Evolutionary conservation across 2,329 filamentous ascomycete genomes (phyloP).

Genomic region (Periconia digitata): DNA sequence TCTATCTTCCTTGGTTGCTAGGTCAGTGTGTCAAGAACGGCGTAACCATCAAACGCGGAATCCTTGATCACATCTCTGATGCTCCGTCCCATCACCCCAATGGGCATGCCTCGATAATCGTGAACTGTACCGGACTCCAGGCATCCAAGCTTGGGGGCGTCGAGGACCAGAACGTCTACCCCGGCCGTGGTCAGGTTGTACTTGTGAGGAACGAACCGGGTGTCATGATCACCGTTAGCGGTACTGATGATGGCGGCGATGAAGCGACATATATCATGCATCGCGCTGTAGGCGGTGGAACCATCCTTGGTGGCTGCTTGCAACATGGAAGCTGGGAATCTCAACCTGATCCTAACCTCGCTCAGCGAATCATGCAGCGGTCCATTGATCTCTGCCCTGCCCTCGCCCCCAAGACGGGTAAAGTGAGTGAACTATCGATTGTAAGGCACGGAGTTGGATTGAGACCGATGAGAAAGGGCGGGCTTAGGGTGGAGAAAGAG

Average conservation of each 20-base stretch:
- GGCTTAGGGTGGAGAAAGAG: slow-evolving; percentile 75
- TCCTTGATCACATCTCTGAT: slow-evolving; percentile 68
- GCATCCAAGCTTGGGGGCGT: slow-evolving; percentile 80
- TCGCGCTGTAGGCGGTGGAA: slow-evolving; percentile 73
- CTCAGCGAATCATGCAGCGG: slow-evolving; percentile 82
- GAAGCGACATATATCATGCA: slow-evolving; percentile 83
- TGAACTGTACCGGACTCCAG: slow-evolving; percentile 84
- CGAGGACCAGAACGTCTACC: slow-evolving; percentile 70
- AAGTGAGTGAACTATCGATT: slow-evolving; percentile 71
- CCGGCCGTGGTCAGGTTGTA: slow-evolving; percentile 80
- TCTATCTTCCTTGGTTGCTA: slow-evolving; percentile 85
- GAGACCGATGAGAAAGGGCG: slow-evolving; percentile 71
- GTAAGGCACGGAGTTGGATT: slow-evolving; percentile 82
- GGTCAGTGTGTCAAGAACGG: slow-evolving; percentile 77
- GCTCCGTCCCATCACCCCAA: slow-evolving; percentile 64
- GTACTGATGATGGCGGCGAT: slow-evolving; percentile 70
- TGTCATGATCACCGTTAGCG: slow-evolving; percentile 69
- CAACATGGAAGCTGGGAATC: slow-evolving; percentile 79
- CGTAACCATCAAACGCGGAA: slow-evolving; percentile 56
- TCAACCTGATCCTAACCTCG: slow-evolving; percentile 76
- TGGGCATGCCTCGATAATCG: slow-evolving; percentile 64
- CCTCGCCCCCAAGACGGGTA: slow-evolving; percentile 60
- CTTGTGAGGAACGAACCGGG: slow-evolving; percentile 77
- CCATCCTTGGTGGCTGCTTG: slow-evolving; percentile 83
- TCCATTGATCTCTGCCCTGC: slow-evolving; percentile 65